Evolutionary conservation across 441 rosid species (phyloP).

Genomic region (Jatropha multifida): DNA sequence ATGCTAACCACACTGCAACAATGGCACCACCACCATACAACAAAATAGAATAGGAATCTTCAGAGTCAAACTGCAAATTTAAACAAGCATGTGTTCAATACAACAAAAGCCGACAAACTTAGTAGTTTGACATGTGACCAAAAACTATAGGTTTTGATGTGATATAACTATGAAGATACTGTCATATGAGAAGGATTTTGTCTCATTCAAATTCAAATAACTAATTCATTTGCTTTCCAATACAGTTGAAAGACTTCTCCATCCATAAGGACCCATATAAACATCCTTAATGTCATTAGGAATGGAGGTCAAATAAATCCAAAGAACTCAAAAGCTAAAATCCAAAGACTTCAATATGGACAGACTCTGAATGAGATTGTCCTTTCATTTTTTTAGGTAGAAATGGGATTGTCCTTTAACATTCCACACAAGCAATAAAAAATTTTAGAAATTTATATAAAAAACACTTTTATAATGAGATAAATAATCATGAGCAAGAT

Average conservation of each 20-base stretch:
- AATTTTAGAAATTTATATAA: neutral
- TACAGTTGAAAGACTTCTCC: neutral
- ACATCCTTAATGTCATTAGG: neutral
- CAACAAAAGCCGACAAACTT: neutral
- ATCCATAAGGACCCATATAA: neutral
- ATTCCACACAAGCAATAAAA: neutral
- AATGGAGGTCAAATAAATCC: neutral
- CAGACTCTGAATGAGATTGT: neutral
- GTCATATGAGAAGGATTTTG: neutral
- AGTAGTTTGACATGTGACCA: neutral
- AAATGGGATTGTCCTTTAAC: neutral
- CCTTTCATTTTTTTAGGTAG: neutral
- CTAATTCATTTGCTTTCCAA: neutral
- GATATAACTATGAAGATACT: neutral
- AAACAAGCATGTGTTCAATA: neutral
- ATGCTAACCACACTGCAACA: slow-evolving; percentile 52
- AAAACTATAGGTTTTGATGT: neutral
- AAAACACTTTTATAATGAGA: no score
- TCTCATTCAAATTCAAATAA: neutral
- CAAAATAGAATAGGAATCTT: slow-evolving; percentile 47
- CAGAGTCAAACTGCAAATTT: slow-evolving; percentile 61
- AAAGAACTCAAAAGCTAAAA: neutral
- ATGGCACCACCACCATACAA: slow-evolving; percentile 65
- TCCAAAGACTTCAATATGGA: no score
- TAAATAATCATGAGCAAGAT: neutral